These are phyloP conservation scores for Podila epicladia DNA, from an alignment of 192 early-diverging fungal species.

Conservation along the genomic window DNA sequence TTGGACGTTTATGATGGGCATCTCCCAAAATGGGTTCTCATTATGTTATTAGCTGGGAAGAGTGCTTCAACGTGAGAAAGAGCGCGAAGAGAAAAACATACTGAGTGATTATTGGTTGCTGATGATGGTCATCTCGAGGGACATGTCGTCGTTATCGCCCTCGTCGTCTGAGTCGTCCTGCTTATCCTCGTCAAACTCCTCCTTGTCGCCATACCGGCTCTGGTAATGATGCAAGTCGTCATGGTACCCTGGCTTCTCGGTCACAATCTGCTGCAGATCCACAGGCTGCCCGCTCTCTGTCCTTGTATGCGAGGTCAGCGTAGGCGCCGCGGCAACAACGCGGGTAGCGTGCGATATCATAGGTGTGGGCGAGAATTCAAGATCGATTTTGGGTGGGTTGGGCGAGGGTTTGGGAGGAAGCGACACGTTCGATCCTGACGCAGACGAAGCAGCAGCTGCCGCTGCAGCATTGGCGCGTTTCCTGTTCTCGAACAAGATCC, in stretches of 20 bases:
- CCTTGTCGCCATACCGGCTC: conserved; percentile 30
- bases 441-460: not conserved
- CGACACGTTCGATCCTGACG: not conserved
- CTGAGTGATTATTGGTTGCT: not conserved
- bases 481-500: conserved; percentile 35
- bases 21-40: not conserved
- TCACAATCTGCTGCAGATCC: conserved; percentile 31
- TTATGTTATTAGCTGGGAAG: not conserved
- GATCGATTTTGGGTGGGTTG: conserved; percentile 12
- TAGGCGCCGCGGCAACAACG: conserved; percentile 30
- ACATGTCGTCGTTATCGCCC: conserved; percentile 36
- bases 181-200: conserved; percentile 36
- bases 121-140: conserved; percentile 39
- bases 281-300: not conserved
- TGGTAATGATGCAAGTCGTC: not conserved
- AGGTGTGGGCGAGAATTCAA: conserved; percentile 21
- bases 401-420: not conserved
- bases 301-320: conserved; percentile 1
- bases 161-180: conserved; percentile 47
- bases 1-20: not conserved
- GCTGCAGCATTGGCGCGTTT: conserved; percentile 25
- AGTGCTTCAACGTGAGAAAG: not conserved
- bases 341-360: conserved; percentile 29
- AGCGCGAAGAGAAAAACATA: not conserved
- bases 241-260: conserved; percentile 13